Conservation (phyloP, 768 basidiomycete species). For the Pisolithus albus region DNA sequence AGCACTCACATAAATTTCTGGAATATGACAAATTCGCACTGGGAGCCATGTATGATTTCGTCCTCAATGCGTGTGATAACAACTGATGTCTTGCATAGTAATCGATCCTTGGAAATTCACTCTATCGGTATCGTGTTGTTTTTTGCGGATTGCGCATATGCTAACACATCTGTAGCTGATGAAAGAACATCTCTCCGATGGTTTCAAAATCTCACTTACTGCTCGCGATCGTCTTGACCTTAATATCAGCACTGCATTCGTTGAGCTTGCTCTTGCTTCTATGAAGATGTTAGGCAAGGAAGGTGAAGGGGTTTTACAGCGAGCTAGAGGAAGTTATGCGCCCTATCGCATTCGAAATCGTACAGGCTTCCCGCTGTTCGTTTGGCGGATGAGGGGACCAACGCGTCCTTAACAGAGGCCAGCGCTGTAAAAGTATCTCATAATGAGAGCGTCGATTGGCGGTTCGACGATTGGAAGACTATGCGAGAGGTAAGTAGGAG, state of each 20-base stretch:
- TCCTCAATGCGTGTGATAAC: neutral
- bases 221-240: slow-evolving; percentile 83
- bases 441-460: slow-evolving; percentile 82
- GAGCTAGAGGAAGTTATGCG: slow-evolving; percentile 80
- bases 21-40: slow-evolving; percentile 96
- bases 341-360: slow-evolving; percentile 91
- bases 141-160: neutral
- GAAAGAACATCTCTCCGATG: slow-evolving; percentile 44
- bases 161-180: slow-evolving; percentile 37
- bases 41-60: slow-evolving; percentile 75
- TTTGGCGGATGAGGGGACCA: slow-evolving; percentile 80
- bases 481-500: slow-evolving; percentile 70
- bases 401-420: slow-evolving; percentile 37
- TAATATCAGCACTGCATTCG: slow-evolving; percentile 86
- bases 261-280: slow-evolving; percentile 74
- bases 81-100: slow-evolving; percentile 40
- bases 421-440: slow-evolving; percentile 58
- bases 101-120: slow-evolving; percentile 96
- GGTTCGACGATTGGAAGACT: slow-evolving; percentile 94
- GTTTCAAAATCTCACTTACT: slow-evolving; percentile 53
- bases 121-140: slow-evolving; percentile 42
- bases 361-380: slow-evolving; percentile 75
- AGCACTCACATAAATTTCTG: slow-evolving; percentile 87
- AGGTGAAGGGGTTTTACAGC: slow-evolving; percentile 62
- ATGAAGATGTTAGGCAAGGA: slow-evolving; percentile 71